phyloP scores from a whole-genome alignment of 495 filamentous ascomycete species.

The Penicillium verhagenii region DNA sequence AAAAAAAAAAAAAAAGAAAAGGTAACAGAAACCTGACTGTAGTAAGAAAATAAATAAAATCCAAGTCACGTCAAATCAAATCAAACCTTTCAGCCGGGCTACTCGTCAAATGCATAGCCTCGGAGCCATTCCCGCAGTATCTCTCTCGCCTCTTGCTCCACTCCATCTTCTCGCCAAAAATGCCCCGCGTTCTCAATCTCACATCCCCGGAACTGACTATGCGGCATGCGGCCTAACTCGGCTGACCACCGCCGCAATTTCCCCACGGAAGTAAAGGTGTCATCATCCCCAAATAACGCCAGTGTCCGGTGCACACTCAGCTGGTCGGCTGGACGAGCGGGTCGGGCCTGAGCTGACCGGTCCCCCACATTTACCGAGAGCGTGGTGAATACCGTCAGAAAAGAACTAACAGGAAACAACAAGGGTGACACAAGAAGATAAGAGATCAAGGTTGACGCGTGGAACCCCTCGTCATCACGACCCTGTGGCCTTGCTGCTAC shows the following conservation, averaged over 20 bases:
- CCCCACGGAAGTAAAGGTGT: constrained; percentile 64
- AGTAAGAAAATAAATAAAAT: too few relatives aligned
- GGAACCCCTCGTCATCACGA: constrained; percentile 3
- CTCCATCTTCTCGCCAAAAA: constrained; percentile 75
- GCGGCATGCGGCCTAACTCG: constrained; percentile 43
- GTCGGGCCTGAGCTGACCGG: constrained; percentile 23
- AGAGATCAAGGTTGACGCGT: constrained; percentile 39
- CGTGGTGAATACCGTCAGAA: constrained; percentile 55
- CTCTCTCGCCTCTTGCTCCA: constrained; percentile 51
- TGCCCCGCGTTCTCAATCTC: constrained; percentile 73
- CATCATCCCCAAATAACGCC: constrained; percentile 74
- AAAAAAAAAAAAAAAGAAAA: too few relatives aligned
- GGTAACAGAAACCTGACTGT: too few relatives aligned
- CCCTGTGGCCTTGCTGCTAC: constrained; percentile 10
- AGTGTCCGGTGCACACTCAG: constrained; percentile 59
- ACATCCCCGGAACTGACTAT: constrained; percentile 47
- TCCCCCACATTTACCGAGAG: constrained; percentile 31
- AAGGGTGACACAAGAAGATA: constrained; percentile 85
- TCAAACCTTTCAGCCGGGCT: too few relatives aligned
- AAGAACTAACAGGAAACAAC: constrained; percentile 58
- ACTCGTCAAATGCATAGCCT: constrained; percentile 2
- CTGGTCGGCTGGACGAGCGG: constrained; percentile 51
- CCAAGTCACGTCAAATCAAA: background rate
- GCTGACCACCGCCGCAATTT: constrained; percentile 71
- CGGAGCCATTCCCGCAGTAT: constrained; percentile 44